Percentiles rank a stretch among this genome's conserved stretches.
Evolutionary conservation across 2,329 filamentous ascomycete genomes (phyloP).

Genomic region (Cordyceps militaris): DNA sequence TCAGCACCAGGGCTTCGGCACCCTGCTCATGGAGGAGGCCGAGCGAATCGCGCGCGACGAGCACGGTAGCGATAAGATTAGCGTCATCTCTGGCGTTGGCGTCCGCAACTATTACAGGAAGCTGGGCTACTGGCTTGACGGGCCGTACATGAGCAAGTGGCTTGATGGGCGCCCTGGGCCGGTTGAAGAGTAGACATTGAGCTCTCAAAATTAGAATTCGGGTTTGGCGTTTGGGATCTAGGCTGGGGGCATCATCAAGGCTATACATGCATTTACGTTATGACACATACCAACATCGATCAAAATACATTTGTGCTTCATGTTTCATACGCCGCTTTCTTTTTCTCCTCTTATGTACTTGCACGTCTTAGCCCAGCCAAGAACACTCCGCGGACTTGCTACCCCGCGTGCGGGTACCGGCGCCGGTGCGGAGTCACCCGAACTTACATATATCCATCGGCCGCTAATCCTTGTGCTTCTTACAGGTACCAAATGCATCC

Average conservation of each 20-base stretch:
- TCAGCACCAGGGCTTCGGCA: slow-evolving; percentile 96
- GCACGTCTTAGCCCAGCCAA: neutral
- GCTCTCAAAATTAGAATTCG: neutral
- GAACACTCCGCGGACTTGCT: neutral
- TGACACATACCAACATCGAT: slow-evolving; percentile 1
- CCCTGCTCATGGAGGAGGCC: slow-evolving; percentile 93
- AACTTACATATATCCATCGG: neutral
- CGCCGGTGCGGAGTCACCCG: slow-evolving; percentile 2
- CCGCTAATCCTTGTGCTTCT: neutral
- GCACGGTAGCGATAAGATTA: slow-evolving; percentile 89
- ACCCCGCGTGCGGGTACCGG: slow-evolving; percentile 7
- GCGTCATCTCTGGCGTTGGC: slow-evolving; percentile 95
- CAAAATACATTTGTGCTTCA: neutral
- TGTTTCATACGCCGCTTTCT: neutral
- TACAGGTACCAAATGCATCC: neutral
- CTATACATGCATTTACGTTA: neutral
- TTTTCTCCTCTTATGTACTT: neutral
- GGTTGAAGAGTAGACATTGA: neutral
- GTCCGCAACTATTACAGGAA: slow-evolving; percentile 93
- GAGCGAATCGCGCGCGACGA: slow-evolving; percentile 92
- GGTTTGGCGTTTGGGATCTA: neutral
- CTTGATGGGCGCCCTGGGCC: slow-evolving; percentile 36
- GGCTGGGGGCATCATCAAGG: neutral
- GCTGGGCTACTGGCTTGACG: slow-evolving; percentile 88
- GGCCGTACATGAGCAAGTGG: slow-evolving; percentile 73